Percentiles rank a stretch among this genome's conserved stretches.
Conservation (phyloP, 2,329 filamentous ascomycete genomes). For the Biscogniauxia sp. region DNA sequence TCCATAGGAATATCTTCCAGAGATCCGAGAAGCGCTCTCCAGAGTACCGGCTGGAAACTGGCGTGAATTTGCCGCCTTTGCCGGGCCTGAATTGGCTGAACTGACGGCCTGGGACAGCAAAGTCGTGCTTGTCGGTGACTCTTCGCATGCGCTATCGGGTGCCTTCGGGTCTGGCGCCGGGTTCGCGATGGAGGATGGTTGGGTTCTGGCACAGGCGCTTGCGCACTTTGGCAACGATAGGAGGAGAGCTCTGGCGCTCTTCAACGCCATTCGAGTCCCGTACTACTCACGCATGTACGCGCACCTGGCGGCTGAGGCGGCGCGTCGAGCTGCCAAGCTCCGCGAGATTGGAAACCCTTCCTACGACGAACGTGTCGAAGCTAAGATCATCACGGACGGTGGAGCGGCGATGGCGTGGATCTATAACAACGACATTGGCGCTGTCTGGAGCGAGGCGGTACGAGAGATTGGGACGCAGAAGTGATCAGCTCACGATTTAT, state of each 20-base stretch:
- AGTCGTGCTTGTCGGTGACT: constrained; percentile 52
- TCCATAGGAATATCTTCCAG: constrained; percentile 39
- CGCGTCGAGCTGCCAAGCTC: constrained; percentile 13
- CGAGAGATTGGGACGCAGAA: not conserved
- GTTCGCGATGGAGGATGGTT: constrained; percentile 37
- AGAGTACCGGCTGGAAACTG: constrained; percentile 39
- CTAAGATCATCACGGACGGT: constrained; percentile 26
- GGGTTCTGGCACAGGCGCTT: constrained; percentile 28
- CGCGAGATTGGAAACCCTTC: constrained; percentile 14
- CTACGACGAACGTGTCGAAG: constrained; percentile 22
- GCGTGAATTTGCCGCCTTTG: constrained; percentile 48
- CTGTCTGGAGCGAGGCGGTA: constrained; percentile 19
- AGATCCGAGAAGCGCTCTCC: constrained; percentile 38
- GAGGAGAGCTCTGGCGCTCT: constrained; percentile 23
- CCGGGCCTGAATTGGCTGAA: constrained; percentile 41
- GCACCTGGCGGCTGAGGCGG: constrained; percentile 19
- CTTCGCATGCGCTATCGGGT: constrained; percentile 47
- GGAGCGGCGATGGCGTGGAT: constrained; percentile 27
- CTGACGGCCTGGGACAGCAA: constrained; percentile 41
- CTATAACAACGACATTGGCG: constrained; percentile 24
- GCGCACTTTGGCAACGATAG: constrained; percentile 24
- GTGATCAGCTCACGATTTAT: not conserved
- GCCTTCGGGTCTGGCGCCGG: constrained; percentile 32
- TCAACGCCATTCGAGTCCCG: constrained; percentile 29
- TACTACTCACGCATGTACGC: constrained; percentile 32